Conservation (phyloP, 805 yeast genomes). For the Monosporozyma solicola region DNA sequence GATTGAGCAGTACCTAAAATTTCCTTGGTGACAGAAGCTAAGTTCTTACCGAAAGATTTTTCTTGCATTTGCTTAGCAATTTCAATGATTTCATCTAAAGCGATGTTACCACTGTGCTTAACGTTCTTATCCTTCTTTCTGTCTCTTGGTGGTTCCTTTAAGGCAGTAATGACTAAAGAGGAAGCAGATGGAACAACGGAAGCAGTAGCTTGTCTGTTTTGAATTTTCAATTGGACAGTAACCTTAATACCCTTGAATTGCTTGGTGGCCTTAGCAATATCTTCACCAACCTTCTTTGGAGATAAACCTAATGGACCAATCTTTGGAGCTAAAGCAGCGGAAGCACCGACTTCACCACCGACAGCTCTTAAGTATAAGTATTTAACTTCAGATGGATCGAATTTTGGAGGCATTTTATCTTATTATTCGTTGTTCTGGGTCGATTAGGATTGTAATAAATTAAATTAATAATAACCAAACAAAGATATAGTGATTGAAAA, state of each 20-base stretch:
- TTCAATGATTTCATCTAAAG: slow-evolving; percentile 92
- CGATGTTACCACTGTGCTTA: slow-evolving; percentile 98
- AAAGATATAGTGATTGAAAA: neutral
- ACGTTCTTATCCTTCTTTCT: slow-evolving; percentile 99
- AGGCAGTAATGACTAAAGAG: slow-evolving; percentile 95
- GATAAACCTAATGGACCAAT: slow-evolving; percentile 99
- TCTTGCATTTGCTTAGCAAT: slow-evolving; percentile 96
- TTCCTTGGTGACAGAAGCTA: slow-evolving; percentile 97
- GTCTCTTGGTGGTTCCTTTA: slow-evolving; percentile 99
- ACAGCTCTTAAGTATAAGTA: slow-evolving; percentile 98
- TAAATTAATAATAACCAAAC: neutral
- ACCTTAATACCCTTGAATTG: slow-evolving; percentile 98
- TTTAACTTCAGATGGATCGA: slow-evolving; percentile 98
- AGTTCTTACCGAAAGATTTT: slow-evolving; percentile 95
- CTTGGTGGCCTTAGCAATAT: slow-evolving; percentile 99
- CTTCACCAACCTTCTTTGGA: slow-evolving; percentile 99
- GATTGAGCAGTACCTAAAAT: slow-evolving; percentile 99
- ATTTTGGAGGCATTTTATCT: slow-evolving; percentile 86
- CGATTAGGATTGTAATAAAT: neutral
- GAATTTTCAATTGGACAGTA: slow-evolving; percentile 96
- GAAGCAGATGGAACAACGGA: slow-evolving; percentile 99
- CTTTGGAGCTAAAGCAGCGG: slow-evolving; percentile 99
- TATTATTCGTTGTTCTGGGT: slow-evolving; percentile 5
- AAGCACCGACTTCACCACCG: slow-evolving; percentile 99
- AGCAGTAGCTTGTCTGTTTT: slow-evolving; percentile 99